Conservation (phyloP, 2,329 filamentous ascomycete species). For the Alternaria postmessia region DNA sequence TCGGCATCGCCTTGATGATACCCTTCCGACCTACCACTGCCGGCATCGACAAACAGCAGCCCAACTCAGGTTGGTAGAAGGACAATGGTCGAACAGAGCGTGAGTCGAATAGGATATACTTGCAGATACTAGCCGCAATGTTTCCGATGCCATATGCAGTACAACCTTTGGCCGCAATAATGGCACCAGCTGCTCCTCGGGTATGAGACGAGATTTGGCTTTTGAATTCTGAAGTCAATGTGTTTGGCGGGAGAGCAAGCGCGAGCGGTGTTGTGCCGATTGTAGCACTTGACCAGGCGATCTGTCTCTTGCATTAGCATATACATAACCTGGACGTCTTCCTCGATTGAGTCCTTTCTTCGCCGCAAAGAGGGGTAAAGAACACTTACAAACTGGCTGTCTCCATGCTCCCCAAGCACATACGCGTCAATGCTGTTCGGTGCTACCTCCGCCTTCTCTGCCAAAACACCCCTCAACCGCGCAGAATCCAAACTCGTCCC, state of each 20-base stretch:
- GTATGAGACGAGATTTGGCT: slow-evolving; percentile 55
- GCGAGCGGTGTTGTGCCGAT: slow-evolving; percentile 54
- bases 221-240: slow-evolving; percentile 36
- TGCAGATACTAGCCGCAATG: slow-evolving; percentile 59
- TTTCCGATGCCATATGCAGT: slow-evolving; percentile 62
- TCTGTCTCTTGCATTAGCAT: slow-evolving; percentile 20
- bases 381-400: slow-evolving; percentile 54
- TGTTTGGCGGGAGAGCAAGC: slow-evolving; percentile 41
- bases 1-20: slow-evolving; percentile 51
- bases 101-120: slow-evolving; percentile 60
- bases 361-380: background rate
- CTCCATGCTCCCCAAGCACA: slow-evolving; percentile 61
- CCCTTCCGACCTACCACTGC: slow-evolving; percentile 59
- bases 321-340: background rate
- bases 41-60: slow-evolving; percentile 61
- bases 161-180: slow-evolving; percentile 60
- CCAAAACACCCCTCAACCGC: slow-evolving; percentile 57
- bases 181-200: slow-evolving; percentile 57
- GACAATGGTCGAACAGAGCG: slow-evolving; percentile 59
- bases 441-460: slow-evolving; percentile 49
- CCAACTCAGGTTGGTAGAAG: slow-evolving; percentile 58
- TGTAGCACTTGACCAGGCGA: slow-evolving; percentile 57
- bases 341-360: background rate
- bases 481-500: slow-evolving; percentile 64
- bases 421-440: slow-evolving; percentile 54